Evolutionary conservation across 2,329 filamentous ascomycete species (phyloP).

Genomic region (Esteya vermicola): DNA sequence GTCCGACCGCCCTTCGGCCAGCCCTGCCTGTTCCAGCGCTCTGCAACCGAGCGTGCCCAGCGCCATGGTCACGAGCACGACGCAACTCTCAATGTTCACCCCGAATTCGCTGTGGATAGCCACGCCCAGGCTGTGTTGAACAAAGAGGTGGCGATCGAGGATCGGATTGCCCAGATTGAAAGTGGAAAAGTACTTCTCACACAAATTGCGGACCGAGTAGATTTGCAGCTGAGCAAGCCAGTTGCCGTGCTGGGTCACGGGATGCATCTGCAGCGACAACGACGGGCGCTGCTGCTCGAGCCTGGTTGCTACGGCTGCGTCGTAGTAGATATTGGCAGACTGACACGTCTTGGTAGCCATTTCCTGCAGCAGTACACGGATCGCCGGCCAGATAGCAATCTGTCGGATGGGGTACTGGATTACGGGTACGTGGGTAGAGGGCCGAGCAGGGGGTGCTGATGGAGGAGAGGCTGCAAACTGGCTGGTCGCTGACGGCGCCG

Average conservation of each 20-base stretch:
- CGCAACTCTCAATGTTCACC: slow-evolving; percentile 34
- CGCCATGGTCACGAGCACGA: slow-evolving; percentile 34
- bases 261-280: slow-evolving; percentile 18
- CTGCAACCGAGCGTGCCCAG: slow-evolving; percentile 34
- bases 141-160: slow-evolving; percentile 36
- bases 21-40: slow-evolving; percentile 32
- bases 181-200: slow-evolving; percentile 37
- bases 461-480: background rate
- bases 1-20: too few species aligned
- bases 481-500: too few species aligned
- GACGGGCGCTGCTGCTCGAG: slow-evolving; percentile 30
- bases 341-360: background rate
- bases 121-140: slow-evolving; percentile 30
- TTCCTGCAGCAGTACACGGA: slow-evolving; percentile 4
- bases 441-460: slow-evolving; percentile 6
- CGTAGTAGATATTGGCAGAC: slow-evolving; percentile 7
- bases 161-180: slow-evolving; percentile 38
- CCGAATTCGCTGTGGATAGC: slow-evolving; percentile 35
- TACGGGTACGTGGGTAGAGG: slow-evolving; percentile 6
- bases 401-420: slow-evolving; percentile 12
- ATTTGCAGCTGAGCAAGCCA: slow-evolving; percentile 33
- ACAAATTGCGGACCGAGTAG: slow-evolving; percentile 33
- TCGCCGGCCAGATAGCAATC: slow-evolving; percentile 10
- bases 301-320: slow-evolving; percentile 20
- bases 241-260: slow-evolving; percentile 18